Base-by-base conservation (phyloP, 2,329 filamentous ascomycete genomes). In the Karstenula rhodostoma region DNA sequence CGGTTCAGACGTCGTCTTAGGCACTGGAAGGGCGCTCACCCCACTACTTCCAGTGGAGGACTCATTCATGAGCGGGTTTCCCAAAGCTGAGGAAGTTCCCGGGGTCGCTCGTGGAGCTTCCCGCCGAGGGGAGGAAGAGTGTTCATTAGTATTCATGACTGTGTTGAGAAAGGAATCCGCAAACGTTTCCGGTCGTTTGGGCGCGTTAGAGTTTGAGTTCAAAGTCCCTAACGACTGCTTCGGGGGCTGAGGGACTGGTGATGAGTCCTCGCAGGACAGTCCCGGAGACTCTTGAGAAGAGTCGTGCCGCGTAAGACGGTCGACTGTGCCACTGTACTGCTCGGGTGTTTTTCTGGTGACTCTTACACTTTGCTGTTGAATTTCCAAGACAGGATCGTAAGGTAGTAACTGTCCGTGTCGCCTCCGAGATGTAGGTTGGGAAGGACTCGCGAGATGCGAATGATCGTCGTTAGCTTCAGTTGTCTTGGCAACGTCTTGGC, bases 211-310 rank as follows among this genome's bases (percentile, higher is more conserved):
- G 52, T 65, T 65, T 17, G 68, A 67, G 10, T 59, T 61, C 2
- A 69, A 37, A 0, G 64, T 69, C 12, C 42, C 64, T 5, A 71
- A 19, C 0, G 71, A 75, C 35, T 71, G 61, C 35, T 56, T 64
- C n/a, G 73, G 72, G 13, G 68, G 68, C 17, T 58, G 60, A 9
- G 65, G 66, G 7, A 68, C 58, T 4, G 69, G 66, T 10, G 73
- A 74, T 37, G 63, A 63, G 40, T 56, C 65, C 7, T 35, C 25
- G 5, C 29, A 25, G 13, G 40, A n/a, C 25, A 60, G 60, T 22
- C 69, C 64, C 44, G 72, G 67, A 4, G 68, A 67, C 37, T 75
- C 66, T 54, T 76, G 73, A 2, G 73, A 76, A 12, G 73, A 74
- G 56, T 75, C 71, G 70, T 73, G 72, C 23, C 73, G 67, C 7